These are phyloP conservation scores for Cytospora chrysosperma DNA, from an alignment of 2,329 filamentous ascomycete genomes.

Conservation along the genomic window DNA sequence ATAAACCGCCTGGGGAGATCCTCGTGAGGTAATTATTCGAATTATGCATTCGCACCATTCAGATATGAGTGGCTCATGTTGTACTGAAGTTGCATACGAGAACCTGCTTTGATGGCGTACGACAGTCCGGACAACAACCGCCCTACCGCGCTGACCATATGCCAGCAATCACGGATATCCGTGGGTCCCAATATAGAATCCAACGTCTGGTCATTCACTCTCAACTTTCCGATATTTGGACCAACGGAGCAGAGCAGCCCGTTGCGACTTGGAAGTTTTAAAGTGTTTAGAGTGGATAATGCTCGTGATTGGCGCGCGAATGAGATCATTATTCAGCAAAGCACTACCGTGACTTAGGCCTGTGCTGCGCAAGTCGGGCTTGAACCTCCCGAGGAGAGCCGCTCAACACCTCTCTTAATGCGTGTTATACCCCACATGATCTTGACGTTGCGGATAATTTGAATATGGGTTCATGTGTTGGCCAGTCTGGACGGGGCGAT, in stretches of 20 bases:
- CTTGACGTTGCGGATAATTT: slow-evolving; percentile 9
- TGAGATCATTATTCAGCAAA: slow-evolving; percentile 16
- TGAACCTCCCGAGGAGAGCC: slow-evolving; percentile 10
- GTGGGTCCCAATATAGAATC: neutral
- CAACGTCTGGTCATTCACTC: neutral
- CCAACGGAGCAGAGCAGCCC: neutral
- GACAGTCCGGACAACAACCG: neutral
- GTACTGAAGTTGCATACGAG: neutral
- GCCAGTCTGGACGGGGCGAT: slow-evolving; percentile 1
- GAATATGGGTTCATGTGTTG: neutral
- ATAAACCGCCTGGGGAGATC: neutral
- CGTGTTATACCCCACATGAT: slow-evolving; percentile 2
- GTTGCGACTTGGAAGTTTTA: neutral
- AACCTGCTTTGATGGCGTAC: neutral
- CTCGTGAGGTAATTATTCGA: neutral
- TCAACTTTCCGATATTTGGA: neutral
- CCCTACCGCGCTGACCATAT: neutral
- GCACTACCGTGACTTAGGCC: neutral
- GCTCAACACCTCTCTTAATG: neutral
- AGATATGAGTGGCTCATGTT: neutral
- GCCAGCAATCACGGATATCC: neutral
- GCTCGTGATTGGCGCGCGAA: slow-evolving; percentile 18
- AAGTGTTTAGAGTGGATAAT: neutral
- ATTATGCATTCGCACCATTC: neutral
- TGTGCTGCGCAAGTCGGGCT: slow-evolving; percentile 6